Evolutionary conservation across 2,329 filamentous ascomycete genomes (phyloP), one percentile per base, ranked within the genome.

Genomic region (Trichoderma sp.): DNA sequence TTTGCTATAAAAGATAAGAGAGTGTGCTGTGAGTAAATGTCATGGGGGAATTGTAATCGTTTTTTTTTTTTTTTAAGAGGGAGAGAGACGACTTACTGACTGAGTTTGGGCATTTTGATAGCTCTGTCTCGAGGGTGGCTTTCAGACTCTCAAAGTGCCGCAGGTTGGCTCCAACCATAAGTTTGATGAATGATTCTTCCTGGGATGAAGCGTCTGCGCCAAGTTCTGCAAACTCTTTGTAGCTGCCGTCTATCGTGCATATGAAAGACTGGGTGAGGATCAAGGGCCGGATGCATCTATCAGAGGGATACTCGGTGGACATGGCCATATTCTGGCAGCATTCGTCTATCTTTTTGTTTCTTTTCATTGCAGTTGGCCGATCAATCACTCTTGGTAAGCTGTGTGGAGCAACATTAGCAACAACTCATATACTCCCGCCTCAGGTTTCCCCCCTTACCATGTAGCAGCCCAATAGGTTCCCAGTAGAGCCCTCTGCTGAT

Each of bases 401-500:
- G 28, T n/a, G 18, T 9, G 36, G 2, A 26, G 24, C 6, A 57
- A 8, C 24, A n/a, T 57, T 14, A 66, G 47, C 63, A 66, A 36
- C 30, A 56, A 32, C 32, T 6, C 14, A 24, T 39, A 24, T 32
- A 63, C n/a, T 21, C 14, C 6, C 6, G 8, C 6, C 3, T 14
- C 14, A 9, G 18, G 6, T 6, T 21, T 24, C 6, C 6, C 5
- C 14, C 7, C 68, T 39, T 43, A 73, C 71, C 61, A 34, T 18
- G 32, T 28, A 34, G 61, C 61, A 47, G 71, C 26, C 53, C 69
- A 71, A 32, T 71, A 73, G 21, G 68, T 70, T 4, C 71, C 71
- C 12, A 73, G 56, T n/a, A 73, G 63, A 32, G 71, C 51, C 26
- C 71, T 56, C 32, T 71, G 71, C 62, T 73, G 51, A 14, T 73